These are phyloP conservation scores for Pyronema domesticum DNA, from an alignment of 495 filamentous ascomycete genomes.

Conservation along the genomic window DNA sequence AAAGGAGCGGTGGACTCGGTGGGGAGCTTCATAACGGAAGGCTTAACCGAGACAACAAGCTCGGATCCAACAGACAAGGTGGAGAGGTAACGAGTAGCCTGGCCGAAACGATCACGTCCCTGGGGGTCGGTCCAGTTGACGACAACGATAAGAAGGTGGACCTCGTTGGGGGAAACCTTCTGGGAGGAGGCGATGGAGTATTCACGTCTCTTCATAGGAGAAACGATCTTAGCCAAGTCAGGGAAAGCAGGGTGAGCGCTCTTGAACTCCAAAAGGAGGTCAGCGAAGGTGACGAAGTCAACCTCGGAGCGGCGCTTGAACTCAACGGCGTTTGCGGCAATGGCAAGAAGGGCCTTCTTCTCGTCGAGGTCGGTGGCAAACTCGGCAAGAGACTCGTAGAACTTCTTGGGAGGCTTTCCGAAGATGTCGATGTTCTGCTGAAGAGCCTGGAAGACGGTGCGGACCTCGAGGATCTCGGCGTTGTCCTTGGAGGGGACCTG, in stretches of 20 bases:
- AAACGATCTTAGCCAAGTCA: constrained; percentile 76
- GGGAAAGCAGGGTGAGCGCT: constrained; percentile 81
- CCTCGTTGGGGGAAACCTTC: constrained; percentile 67
- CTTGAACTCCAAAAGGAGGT: constrained; percentile 69
- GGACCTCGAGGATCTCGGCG: constrained; percentile 54
- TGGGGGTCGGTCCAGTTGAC: constrained; percentile 81
- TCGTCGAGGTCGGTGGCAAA: constrained; percentile 70
- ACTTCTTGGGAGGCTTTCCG: constrained; percentile 86
- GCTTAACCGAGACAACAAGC: constrained; percentile 84
- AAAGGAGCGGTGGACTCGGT: constrained; percentile 51
- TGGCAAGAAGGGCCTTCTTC: constrained; percentile 55
- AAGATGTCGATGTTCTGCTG: constrained; percentile 94
- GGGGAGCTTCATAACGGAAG: constrained; percentile 94
- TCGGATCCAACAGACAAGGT: constrained; percentile 51
- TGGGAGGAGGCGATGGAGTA: constrained; percentile 96
- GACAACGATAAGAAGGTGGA: constrained; percentile 94
- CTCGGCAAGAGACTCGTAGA: constrained; percentile 82
- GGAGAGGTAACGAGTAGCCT: constrained; percentile 77
- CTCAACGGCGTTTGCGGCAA: constrained; percentile 69
- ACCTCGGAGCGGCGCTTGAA: constrained; percentile 91
- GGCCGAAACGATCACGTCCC: constrained; percentile 79
- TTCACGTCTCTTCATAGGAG: constrained; percentile 84
- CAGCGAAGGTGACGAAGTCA: constrained; percentile 82
- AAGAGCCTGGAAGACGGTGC: constrained; percentile 84
- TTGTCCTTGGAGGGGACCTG: constrained; percentile 83